Percentiles rank a stretch among this genome's conserved stretches.
Conservation (phyloP, 768 basidiomycete genomes). For the Tricholoma flavovirens region DNA sequence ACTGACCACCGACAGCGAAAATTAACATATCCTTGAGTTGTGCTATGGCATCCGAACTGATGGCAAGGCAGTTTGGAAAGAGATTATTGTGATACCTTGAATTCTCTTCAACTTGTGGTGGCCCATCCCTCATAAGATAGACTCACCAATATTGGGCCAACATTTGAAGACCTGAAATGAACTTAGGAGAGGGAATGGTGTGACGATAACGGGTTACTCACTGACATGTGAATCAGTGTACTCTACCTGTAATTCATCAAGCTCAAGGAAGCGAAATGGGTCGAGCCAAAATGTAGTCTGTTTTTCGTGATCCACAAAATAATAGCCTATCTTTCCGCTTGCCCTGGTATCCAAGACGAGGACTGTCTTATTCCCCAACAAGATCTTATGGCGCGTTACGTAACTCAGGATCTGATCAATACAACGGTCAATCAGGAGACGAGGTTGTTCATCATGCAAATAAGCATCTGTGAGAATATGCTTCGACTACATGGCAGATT, state of each 20-base stretch:
- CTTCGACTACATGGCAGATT: neutral
- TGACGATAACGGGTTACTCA: neutral
- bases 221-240: neutral
- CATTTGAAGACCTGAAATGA: neutral
- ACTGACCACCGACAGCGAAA: neutral
- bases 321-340: conserved; percentile 1
- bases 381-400: neutral
- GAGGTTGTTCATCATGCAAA: neutral
- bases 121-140: neutral
- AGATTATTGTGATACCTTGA: conserved; percentile 5
- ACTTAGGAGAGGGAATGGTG: neutral
- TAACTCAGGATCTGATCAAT: conserved; percentile 1
- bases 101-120: neutral
- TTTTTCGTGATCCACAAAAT: conserved; percentile 6
- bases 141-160: conserved; percentile 5
- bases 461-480: conserved; percentile 5
- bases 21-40: conserved; percentile 4
- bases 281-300: conserved; percentile 6
- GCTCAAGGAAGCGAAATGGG: neutral
- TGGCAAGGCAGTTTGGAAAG: neutral
- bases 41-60: neutral
- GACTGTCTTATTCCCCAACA: neutral
- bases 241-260: conserved; percentile 3
- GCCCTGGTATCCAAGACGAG: conserved; percentile 4
- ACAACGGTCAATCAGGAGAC: neutral